Evolutionary conservation across 2,329 filamentous ascomycete genomes (phyloP).

Genomic region (Epichloe gansuensis): DNA sequence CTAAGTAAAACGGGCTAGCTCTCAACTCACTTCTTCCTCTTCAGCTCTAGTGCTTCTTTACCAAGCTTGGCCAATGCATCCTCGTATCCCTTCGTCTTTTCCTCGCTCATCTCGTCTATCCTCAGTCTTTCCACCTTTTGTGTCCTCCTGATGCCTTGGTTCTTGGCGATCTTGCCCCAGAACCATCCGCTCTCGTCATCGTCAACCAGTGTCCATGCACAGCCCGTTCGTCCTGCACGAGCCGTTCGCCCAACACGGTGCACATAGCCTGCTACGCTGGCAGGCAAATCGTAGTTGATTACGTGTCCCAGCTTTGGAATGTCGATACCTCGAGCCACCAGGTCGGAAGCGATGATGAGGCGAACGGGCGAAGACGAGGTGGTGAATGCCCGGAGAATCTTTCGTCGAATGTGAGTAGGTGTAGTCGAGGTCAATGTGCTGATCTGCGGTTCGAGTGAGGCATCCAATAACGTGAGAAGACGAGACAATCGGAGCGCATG

Average conservation of each 20-base stretch:
- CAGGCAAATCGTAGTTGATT: conserved; percentile 85
- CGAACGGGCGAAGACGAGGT: conserved; percentile 52
- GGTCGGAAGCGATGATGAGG: conserved; percentile 79
- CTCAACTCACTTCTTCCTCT: conserved; percentile 11
- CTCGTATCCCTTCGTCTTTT: conserved; percentile 35
- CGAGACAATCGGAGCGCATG: conserved; percentile 75
- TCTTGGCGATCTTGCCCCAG: conserved; percentile 63
- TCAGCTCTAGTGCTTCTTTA: conserved; percentile 37
- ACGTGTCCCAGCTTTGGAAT: conserved; percentile 68
- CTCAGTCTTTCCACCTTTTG: conserved; percentile 35
- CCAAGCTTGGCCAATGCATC: conserved; percentile 48
- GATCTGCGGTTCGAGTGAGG: conserved; percentile 41
- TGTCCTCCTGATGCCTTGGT: conserved; percentile 33
- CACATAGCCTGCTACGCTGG: conserved; percentile 69
- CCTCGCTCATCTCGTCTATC: conserved; percentile 34
- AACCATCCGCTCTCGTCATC: conserved; percentile 85
- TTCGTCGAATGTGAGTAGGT: conserved; percentile 56
- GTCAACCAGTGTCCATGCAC: conserved; percentile 77
- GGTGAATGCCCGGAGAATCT: conserved; percentile 54
- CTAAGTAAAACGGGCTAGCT: no score
- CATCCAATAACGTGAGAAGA: conserved; percentile 56
- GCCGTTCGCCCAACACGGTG: conserved; percentile 89
- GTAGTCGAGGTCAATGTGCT: conserved; percentile 67
- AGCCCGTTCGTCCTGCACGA: conserved; percentile 60
- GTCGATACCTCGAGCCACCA: conserved; percentile 85